Conservation (phyloP, 2,329 filamentous ascomycete species). For the Alternaria tenuissima region DNA sequence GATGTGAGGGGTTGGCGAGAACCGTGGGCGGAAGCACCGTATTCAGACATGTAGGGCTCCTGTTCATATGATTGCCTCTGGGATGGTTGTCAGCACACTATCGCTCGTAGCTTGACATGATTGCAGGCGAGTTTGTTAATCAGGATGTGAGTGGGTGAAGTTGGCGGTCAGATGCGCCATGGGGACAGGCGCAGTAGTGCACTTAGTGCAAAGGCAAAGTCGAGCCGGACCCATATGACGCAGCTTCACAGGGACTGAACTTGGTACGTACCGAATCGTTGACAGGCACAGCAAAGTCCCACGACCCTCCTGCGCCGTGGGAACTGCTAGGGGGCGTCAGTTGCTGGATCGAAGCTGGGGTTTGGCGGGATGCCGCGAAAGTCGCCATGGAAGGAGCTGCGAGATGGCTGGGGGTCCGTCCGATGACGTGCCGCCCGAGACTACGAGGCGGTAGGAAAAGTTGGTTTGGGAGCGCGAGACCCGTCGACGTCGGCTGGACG, state of each 20-base stretch:
- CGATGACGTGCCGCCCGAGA: conserved; percentile 15
- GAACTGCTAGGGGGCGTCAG: conserved; percentile 52
- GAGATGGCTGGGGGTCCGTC: conserved; percentile 10
- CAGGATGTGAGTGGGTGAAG: conserved; percentile 8
- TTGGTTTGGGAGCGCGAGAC: conserved; percentile 13
- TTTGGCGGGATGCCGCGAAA: conserved; percentile 42
- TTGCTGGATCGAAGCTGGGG: conserved; percentile 41
- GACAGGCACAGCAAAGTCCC: conserved; percentile 52
- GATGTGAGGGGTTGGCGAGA: conserved; percentile 45
- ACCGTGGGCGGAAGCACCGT: conserved; percentile 36
- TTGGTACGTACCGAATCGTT: conserved; percentile 45
- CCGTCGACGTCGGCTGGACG: conserved; percentile 12
- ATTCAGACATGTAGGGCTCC: conserved; percentile 49
- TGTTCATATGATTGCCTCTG: conserved; percentile 43
- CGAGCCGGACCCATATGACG: conserved; percentile 21
- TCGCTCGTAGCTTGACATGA: conserved; percentile 2
- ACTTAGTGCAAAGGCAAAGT: conserved; percentile 14
- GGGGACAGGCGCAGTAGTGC: conserved; percentile 34
- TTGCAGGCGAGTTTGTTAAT: background rate
- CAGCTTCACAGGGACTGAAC: conserved; percentile 7
- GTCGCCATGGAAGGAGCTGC: conserved; percentile 42
- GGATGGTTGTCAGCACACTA: conserved; percentile 31
- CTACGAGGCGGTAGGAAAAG: conserved; percentile 2
- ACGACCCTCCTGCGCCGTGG: conserved; percentile 48
- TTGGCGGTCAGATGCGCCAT: conserved; percentile 34